phyloP scores from a whole-genome alignment of 805 yeast genomes.

The Torulaspora delbrueckii region DNA sequence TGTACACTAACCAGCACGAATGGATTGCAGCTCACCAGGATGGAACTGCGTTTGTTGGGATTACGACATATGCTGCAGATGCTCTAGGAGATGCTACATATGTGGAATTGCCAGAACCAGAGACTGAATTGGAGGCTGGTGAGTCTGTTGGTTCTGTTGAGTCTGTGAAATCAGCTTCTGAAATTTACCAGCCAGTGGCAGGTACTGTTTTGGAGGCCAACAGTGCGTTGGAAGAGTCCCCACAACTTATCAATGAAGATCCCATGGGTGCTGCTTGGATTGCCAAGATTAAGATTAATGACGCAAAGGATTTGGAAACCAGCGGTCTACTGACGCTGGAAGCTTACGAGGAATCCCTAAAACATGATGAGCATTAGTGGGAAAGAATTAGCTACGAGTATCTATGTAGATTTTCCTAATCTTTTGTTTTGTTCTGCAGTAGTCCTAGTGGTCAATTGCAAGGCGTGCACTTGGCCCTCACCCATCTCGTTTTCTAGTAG shows the following conservation, averaged over 20 bases:
- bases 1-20: conserved; percentile 87
- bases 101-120: conserved; percentile 81
- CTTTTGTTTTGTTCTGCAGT: conserved; percentile 44
- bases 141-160: conserved; percentile 92
- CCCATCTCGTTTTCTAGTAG: conserved; percentile 65
- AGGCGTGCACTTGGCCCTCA: conserved; percentile 76
- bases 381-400: not conserved
- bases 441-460: conserved; percentile 80
- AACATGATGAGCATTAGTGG: conserved; percentile 43
- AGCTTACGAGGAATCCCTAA: conserved; percentile 53
- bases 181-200: conserved; percentile 80
- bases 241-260: conserved; percentile 76
- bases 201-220: conserved; percentile 76
- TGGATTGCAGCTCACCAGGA: conserved; percentile 87
- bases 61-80: conserved; percentile 91
- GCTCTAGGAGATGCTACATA: conserved; percentile 96
- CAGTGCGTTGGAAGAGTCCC: conserved; percentile 57
- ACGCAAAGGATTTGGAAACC: conserved; percentile 39
- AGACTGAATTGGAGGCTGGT: conserved; percentile 56
- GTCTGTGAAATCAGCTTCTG: conserved; percentile 90
- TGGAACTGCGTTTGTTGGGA: conserved; percentile 82
- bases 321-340: conserved; percentile 51
- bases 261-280: conserved; percentile 96
- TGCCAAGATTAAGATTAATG: conserved; percentile 63
- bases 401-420: conserved; percentile 3